These are phyloP conservation scores for Russula emetica DNA, from an alignment of 768 basidiomycete species.

Conservation along the genomic window DNA sequence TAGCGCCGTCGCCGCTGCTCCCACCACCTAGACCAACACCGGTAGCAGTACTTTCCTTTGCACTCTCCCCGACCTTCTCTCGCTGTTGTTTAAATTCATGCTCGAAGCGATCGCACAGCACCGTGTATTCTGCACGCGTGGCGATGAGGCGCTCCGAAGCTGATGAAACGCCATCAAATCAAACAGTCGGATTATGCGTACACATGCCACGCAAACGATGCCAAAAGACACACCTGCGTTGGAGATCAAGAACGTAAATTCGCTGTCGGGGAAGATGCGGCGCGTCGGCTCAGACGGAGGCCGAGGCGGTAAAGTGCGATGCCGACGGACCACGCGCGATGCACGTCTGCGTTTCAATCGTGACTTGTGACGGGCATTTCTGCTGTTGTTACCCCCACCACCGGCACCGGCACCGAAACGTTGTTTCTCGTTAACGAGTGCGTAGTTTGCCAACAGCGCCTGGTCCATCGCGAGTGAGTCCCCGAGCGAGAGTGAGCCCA, in stretches of 20 bases:
- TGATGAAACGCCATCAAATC: slow-evolving; percentile 35
- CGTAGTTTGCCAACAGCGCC: slow-evolving; percentile 53
- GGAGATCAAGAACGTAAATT: slow-evolving; percentile 58
- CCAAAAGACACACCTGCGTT: slow-evolving; percentile 64
- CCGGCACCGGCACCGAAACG: neutral
- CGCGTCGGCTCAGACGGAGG: slow-evolving; percentile 36
- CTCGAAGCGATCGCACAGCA: slow-evolving; percentile 65
- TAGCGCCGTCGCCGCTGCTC: slow-evolving; percentile 25
- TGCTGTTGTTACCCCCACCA: neutral
- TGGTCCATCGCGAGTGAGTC: slow-evolving; percentile 75
- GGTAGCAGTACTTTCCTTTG: slow-evolving; percentile 46
- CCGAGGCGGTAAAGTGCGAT: slow-evolving; percentile 35
- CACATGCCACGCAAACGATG: slow-evolving; percentile 29
- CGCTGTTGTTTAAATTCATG: slow-evolving; percentile 69
- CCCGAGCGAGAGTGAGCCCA: slow-evolving; percentile 61
- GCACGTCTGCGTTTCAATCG: slow-evolving; percentile 54
- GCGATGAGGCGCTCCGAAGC: slow-evolving; percentile 68
- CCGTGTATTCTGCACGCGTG: slow-evolving; percentile 63
- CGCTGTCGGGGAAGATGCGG: slow-evolving; percentile 44
- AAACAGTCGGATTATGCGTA: slow-evolving; percentile 25
- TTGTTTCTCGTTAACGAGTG: slow-evolving; percentile 29
- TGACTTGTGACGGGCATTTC: slow-evolving; percentile 12
- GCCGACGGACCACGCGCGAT: slow-evolving; percentile 49
- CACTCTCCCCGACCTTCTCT: slow-evolving; percentile 47
- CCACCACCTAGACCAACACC: slow-evolving; percentile 32